Conservation (phyloP, 1,284 basidiomycete genomes). For the Grifola frondosa region DNA sequence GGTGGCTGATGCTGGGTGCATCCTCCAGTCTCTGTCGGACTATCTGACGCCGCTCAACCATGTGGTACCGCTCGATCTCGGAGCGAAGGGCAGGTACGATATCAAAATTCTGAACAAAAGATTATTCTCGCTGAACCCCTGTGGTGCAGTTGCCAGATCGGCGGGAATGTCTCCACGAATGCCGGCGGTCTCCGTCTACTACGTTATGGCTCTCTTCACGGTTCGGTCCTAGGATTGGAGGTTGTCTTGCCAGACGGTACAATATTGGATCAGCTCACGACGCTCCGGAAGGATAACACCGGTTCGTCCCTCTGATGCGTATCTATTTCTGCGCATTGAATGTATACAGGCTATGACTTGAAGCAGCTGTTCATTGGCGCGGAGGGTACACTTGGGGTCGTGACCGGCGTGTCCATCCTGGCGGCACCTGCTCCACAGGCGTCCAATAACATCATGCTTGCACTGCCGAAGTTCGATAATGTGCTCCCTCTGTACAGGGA, state of each 20-base stretch:
- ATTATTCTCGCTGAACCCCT: background rate
- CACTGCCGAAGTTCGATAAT: constrained; percentile 72
- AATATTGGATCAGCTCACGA: constrained; percentile 82
- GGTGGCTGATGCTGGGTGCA: constrained; percentile 88
- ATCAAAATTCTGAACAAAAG: too few relatives aligned
- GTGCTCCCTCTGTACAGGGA: constrained; percentile 70
- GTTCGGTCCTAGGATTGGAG: constrained; percentile 95
- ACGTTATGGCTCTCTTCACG: constrained; percentile 95
- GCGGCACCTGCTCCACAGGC: constrained; percentile 89
- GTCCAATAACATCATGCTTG: constrained; percentile 78
- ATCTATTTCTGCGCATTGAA: background rate
- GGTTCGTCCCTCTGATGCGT: constrained; percentile 43
- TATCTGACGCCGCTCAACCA: constrained; percentile 87
- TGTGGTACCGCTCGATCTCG: constrained; percentile 97
- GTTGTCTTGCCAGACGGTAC: constrained; percentile 97
- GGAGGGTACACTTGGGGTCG: constrained; percentile 94
- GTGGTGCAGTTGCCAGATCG: constrained; percentile 84
- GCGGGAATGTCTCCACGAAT: constrained; percentile 97
- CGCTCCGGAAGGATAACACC: constrained; percentile 96
- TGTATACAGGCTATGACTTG: constrained; percentile 85
- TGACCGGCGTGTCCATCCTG: constrained; percentile 94
- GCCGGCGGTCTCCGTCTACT: constrained; percentile 94
- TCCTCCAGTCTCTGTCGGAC: constrained; percentile 90
- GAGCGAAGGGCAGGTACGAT: constrained; percentile 90
- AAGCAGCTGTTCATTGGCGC: constrained; percentile 99